Percentiles rank a stretch among this genome's conserved stretches.
Conservation (phyloP, 2,329 filamentous ascomycete species). For the Botrytis pseudocinerea region DNA sequence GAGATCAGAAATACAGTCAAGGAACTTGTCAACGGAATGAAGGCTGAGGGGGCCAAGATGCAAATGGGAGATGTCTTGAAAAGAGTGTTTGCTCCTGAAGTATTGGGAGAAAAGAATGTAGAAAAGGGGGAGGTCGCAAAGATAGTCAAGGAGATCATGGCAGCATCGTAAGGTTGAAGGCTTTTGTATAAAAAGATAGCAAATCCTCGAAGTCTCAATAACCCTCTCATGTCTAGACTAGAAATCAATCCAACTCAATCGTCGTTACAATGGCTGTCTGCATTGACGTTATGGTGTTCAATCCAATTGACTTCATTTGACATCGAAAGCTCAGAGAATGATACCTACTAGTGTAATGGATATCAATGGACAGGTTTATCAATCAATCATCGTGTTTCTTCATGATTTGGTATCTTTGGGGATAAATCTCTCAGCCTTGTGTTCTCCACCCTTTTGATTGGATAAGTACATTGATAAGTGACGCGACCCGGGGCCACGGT, state of each 20-base stretch:
- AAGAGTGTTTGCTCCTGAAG: slow-evolving; percentile 53
- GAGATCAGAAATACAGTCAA: slow-evolving; percentile 58
- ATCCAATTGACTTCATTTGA: background rate
- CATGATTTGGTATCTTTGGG: slow-evolving; percentile 10
- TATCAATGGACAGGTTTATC: background rate
- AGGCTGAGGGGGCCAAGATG: slow-evolving; percentile 48
- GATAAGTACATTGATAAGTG: background rate
- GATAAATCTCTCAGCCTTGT: slow-evolving; percentile 16
- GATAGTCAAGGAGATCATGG: slow-evolving; percentile 57
- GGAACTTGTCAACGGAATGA: slow-evolving; percentile 53
- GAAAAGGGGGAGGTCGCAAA: slow-evolving; percentile 62
- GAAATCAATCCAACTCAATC: slow-evolving; percentile 15
- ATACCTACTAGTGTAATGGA: background rate
- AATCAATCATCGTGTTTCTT: slow-evolving; percentile 2
- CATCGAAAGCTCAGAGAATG: background rate
- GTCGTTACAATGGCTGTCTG: background rate
- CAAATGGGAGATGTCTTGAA: slow-evolving; percentile 65
- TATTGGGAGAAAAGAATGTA: slow-evolving; percentile 62
- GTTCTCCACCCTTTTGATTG: slow-evolving; percentile 18
- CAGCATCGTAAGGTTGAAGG: slow-evolving; percentile 24
- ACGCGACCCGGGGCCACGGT: slow-evolving; percentile 15
- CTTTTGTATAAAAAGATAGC: background rate
- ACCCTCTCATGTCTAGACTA: background rate
- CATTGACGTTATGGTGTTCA: background rate
- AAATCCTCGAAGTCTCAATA: background rate